A percentile compares a stretch with the other conserved stretches of the same genome.
Evolutionary conservation across 371 early-diverging fungal genomes (phyloP).

Genomic region (Racocetra persica): DNA sequence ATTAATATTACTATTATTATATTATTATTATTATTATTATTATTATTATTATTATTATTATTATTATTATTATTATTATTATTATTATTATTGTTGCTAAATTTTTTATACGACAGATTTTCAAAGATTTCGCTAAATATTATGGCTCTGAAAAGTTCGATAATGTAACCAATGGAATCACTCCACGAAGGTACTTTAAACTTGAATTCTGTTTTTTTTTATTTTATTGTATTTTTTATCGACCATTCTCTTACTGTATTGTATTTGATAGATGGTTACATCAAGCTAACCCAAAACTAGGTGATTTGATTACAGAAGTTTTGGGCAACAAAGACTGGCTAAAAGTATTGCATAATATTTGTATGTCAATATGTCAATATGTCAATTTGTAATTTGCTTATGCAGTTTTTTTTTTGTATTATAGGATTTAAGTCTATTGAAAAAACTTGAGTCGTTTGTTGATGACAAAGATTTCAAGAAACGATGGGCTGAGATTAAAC

Average conservation of each 20-base stretch:
- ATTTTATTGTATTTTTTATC: no score
- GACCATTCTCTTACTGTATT: constrained; percentile 10
- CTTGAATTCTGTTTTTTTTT: constrained; percentile 29
- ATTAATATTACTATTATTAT: no score
- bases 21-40: no score
- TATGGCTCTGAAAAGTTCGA: constrained; percentile 84
- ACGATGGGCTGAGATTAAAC: constrained; percentile 86
- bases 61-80: no score
- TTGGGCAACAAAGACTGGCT: constrained; percentile 79
- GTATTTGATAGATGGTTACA: constrained; percentile 80
- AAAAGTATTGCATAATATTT: constrained; percentile 46
- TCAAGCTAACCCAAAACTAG: constrained; percentile 88
- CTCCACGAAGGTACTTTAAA: constrained; percentile 65
- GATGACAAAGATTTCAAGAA: constrained; percentile 74
- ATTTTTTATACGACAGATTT: constrained; percentile 56
- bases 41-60: no score
- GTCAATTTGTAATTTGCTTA: no score
- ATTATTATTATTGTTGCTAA: no score
- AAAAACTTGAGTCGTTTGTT: constrained; percentile 64
- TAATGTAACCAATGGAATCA: constrained; percentile 94
- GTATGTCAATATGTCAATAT: no score
- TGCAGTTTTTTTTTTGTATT: not conserved
- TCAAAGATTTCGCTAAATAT: constrained; percentile 84
- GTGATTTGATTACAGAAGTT: constrained; percentile 75
- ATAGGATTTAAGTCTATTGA: constrained; percentile 66